Base-by-base conservation (phyloP, 1,139 yeast genomes). In the Diutina neorugosa region DNA sequence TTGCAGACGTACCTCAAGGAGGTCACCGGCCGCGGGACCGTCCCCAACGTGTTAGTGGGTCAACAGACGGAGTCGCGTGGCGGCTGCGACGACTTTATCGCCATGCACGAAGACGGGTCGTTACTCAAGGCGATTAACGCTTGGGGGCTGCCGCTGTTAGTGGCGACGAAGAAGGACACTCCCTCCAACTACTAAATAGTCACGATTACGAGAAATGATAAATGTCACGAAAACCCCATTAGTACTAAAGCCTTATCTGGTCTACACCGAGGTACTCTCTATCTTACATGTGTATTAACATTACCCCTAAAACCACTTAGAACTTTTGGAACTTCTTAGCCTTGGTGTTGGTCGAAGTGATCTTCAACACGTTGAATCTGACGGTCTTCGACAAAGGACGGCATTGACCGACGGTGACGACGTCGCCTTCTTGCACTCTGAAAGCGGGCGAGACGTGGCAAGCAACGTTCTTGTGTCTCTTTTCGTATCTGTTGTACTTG, bases 391-490 rank as follows among this genome's bases (percentile, higher is more conserved):
- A 93, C 74, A 93, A 81, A 72, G 99, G 99, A 84, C 98, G 93
- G 87, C 98, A 93, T 84, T 94, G 98, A 76, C 99, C 99, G 76
- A 93, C 98, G 69, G 96, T 91, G 71, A 94, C 98, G 66, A 86
- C 82, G 73, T 94, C 99, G 83, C 99, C 99, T 76, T 91, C 98
- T 75, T 81, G 80, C 69, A 91, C 97, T 83, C 99, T 96, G 98
- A 93, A 93, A 78, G 98, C 98, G 79, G 99, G 99, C 63, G 98
- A 91, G 70, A 94, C 89, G 83, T 93, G 99, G 69, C 97, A 98
- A 75, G 99, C 95, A 64, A 94, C 84, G 85, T 93, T 94, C 94
- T 93, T 94, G 89, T 93, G 99, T 84, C 99, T 91, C 89, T 93
- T 93, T 84, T 93, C 99, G 86, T 90, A 93, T 87, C 99, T 91